Conservation (phyloP, 2,329 filamentous ascomycete genomes). For the Cladosporium velox region DNA sequence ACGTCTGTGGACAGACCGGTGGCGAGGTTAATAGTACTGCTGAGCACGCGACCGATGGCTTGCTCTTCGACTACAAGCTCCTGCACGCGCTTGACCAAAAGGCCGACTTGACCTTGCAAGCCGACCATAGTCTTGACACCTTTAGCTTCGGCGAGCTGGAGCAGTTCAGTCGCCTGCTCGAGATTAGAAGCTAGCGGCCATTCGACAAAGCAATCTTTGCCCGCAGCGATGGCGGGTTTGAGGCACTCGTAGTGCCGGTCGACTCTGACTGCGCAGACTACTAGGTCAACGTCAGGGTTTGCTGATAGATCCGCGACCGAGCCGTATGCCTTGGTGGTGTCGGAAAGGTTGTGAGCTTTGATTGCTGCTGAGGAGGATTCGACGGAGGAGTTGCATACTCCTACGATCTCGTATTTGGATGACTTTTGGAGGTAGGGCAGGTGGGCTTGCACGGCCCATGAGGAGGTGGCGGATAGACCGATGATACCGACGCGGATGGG, state of each 20-base stretch:
- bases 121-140: slow-evolving; percentile 50
- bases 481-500: slow-evolving; percentile 60
- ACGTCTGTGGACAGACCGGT: slow-evolving; percentile 31
- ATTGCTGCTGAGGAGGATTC: slow-evolving; percentile 48
- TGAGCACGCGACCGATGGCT: slow-evolving; percentile 45
- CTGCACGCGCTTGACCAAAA: slow-evolving; percentile 45
- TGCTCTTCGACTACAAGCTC: slow-evolving; percentile 42
- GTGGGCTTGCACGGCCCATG: slow-evolving; percentile 60
- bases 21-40: slow-evolving; percentile 38
- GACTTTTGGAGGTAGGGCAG: slow-evolving; percentile 60
- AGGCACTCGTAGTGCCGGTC: slow-evolving; percentile 46
- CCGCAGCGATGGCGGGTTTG: slow-evolving; percentile 46
- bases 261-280: slow-evolving; percentile 50
- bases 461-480: slow-evolving; percentile 57
- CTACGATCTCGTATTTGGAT: slow-evolving; percentile 50
- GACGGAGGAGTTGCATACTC: slow-evolving; percentile 52
- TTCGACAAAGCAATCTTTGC: slow-evolving; percentile 54
- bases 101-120: slow-evolving; percentile 48
- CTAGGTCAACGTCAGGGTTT: slow-evolving; percentile 51
- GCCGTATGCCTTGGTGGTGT: slow-evolving; percentile 47
- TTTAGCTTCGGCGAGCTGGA: slow-evolving; percentile 43
- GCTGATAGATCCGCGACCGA: slow-evolving; percentile 46
- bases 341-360: slow-evolving; percentile 40
- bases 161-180: slow-evolving; percentile 47
- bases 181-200: slow-evolving; percentile 51